Conservation (phyloP, 352 stramenopile species). For the Phytophthora macrochlamydospora region DNA sequence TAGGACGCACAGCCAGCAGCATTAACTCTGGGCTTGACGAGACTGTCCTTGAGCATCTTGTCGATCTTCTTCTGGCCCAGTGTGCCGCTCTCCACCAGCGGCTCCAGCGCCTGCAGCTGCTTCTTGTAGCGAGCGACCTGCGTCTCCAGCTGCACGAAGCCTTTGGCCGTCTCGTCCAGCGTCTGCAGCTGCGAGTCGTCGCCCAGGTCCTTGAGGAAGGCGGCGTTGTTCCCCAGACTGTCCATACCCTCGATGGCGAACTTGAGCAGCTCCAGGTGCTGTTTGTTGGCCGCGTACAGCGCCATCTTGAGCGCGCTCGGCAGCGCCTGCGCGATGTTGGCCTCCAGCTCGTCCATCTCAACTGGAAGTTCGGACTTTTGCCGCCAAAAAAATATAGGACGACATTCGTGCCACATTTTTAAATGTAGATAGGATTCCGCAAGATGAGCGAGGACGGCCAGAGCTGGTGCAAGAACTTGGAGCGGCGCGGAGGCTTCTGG, state of each 20-base stretch:
- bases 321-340: constrained; percentile 63
- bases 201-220: constrained; percentile 69
- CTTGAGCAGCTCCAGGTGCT: constrained; percentile 79
- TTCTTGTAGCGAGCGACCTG: constrained; percentile 73
- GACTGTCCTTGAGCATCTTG: constrained; percentile 59
- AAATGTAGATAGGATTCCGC: too few species aligned
- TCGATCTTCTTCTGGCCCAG: constrained; percentile 54
- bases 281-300: constrained; percentile 76
- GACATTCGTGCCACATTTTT: too few species aligned
- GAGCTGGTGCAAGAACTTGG: constrained; percentile 67
- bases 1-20: constrained; percentile 70
- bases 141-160: constrained; percentile 67
- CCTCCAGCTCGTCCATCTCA: constrained; percentile 65
- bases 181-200: constrained; percentile 55
- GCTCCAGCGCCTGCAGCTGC: constrained; percentile 71
- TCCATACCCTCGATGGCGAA: constrained; percentile 73
- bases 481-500: constrained; percentile 73
- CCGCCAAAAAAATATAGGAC: too few species aligned
- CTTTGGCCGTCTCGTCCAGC: constrained; percentile 73
- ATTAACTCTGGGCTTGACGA: constrained; percentile 60
- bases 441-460: constrained; percentile 2
- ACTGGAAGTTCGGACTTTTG: too few species aligned
- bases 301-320: constrained; percentile 78
- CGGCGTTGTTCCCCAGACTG: constrained; percentile 68
- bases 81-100: constrained; percentile 49